Conservation (phyloP, 1,284 basidiomycete genomes). For the Ustilago xerochloae region DNA sequence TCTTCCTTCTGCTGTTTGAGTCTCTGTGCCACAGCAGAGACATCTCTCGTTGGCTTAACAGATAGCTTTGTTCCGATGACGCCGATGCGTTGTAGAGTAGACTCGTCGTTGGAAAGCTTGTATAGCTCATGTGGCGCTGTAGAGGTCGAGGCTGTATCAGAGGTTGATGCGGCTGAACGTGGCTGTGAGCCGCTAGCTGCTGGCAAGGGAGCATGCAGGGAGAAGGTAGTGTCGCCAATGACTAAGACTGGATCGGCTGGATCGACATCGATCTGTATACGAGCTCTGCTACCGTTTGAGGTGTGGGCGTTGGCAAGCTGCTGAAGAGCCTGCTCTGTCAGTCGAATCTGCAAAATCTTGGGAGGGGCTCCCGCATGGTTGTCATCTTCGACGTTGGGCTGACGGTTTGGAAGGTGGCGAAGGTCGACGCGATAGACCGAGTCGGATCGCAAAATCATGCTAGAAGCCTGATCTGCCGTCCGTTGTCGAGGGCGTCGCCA, state of each 20-base stretch:
- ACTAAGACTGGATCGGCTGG: constrained; percentile 18
- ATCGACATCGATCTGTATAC: constrained; percentile 33
- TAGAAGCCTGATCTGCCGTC: background rate
- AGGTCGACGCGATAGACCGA: constrained; percentile 37
- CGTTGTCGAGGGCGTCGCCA: background rate
- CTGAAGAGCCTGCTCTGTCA: constrained; percentile 34
- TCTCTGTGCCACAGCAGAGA: constrained; percentile 37
- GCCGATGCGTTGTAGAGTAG: constrained; percentile 27
- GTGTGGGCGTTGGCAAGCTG: constrained; percentile 24
- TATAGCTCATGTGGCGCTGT: constrained; percentile 41
- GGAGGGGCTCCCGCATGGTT: constrained; percentile 5
- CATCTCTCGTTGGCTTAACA: constrained; percentile 37
- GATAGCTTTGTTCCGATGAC: constrained; percentile 37
- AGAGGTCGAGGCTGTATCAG: constrained; percentile 12
- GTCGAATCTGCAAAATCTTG: constrained; percentile 30
- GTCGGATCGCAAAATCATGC: constrained; percentile 32
- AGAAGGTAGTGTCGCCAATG: constrained; percentile 19
- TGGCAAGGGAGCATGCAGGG: constrained; percentile 30
- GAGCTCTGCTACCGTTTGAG: background rate
- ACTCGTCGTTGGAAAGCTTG: constrained; percentile 39
- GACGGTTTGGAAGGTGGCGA: background rate
- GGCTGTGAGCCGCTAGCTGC: constrained; percentile 1
- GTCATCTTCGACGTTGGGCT: background rate
- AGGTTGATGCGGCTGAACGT: background rate
- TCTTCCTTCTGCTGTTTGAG: constrained; percentile 51